Percentiles rank a stretch among this genome's conserved stretches.
Evolutionary conservation across 2,329 filamentous ascomycete species (phyloP).

Genomic region (Exophiala viscosa): DNA sequence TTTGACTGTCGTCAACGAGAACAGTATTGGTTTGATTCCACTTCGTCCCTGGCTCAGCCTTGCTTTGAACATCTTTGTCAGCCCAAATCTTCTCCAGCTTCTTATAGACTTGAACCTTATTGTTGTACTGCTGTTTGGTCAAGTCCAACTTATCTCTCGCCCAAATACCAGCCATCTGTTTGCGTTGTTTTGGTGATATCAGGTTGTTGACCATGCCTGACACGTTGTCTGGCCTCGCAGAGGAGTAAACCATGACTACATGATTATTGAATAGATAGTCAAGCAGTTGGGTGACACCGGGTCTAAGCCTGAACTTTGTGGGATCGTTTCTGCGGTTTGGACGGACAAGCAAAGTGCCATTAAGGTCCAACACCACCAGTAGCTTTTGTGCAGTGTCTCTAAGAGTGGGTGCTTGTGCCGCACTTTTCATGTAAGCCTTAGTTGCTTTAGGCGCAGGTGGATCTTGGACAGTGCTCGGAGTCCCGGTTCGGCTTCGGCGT

Average conservation of each 20-base stretch:
- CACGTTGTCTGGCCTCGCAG: conserved; percentile 72
- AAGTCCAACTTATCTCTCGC: conserved; percentile 73
- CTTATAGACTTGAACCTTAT: conserved; percentile 85
- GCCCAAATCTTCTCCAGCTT: conserved; percentile 70
- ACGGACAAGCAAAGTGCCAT: conserved; percentile 81
- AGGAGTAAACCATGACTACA: conserved; percentile 86
- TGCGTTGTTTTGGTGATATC: conserved; percentile 57
- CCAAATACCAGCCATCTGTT: conserved; percentile 67
- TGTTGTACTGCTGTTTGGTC: conserved; percentile 58
- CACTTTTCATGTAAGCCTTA: conserved; percentile 56
- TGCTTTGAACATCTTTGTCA: conserved; percentile 42
- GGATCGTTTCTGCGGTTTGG: conserved; percentile 48
- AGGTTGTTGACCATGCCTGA: conserved; percentile 57
- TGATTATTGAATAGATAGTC: conserved; percentile 70
- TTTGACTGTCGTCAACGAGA: conserved; percentile 75
- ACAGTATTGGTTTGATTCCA: conserved; percentile 88
- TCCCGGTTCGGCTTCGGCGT: not conserved
- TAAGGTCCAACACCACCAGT: conserved; percentile 85
- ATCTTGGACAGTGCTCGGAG: conserved; percentile 5
- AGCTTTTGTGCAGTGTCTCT: conserved; percentile 56
- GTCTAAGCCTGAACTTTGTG: conserved; percentile 61
- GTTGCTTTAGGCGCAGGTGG: conserved; percentile 56
- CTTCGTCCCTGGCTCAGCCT: conserved; percentile 31
- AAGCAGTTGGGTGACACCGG: conserved; percentile 66
- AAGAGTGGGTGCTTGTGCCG: conserved; percentile 43